These are phyloP conservation scores for Funneliformis caledonium DNA, from an alignment of 371 early-diverging fungal species.

Conservation along the genomic window DNA sequence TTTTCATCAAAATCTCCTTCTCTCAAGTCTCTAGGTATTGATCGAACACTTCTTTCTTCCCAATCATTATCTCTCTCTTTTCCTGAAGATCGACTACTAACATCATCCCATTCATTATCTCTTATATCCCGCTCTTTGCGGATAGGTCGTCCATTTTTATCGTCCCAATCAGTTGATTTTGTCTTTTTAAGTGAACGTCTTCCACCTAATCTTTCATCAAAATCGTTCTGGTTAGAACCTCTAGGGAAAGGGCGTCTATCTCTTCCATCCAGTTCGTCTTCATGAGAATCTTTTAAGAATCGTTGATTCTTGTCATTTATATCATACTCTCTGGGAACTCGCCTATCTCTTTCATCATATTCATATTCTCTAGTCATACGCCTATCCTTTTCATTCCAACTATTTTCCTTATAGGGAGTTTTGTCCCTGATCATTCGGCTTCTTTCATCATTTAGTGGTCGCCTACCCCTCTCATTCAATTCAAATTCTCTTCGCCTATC, in stretches of 20 bases:
- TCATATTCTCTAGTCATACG: not conserved
- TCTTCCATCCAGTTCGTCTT: constrained; percentile 12
- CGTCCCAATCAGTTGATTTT: not conserved
- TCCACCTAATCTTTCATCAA: not conserved
- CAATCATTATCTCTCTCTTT: constrained; percentile 17
- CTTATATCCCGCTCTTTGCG: not conserved
- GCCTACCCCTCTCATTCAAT: not conserved
- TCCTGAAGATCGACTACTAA: not conserved
- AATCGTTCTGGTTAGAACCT: not conserved
- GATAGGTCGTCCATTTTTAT: not conserved
- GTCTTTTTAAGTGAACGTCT: not conserved
- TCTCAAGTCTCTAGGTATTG: not conserved
- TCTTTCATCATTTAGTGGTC: not conserved
- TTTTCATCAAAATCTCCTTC: constrained; percentile 10
- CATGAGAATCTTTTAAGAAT: not conserved
- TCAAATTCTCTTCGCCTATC: not conserved
- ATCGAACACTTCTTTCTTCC: constrained; percentile 24
- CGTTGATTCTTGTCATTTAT: not conserved
- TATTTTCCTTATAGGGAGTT: constrained; percentile 4
- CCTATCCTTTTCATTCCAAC: constrained; percentile 8
- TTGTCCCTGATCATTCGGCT: not conserved
- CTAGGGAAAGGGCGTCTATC: constrained; percentile 20
- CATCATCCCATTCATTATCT: not conserved
- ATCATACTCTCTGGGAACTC: not conserved
- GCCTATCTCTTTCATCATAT: not conserved